phyloP scores from a whole-genome alignment of 345 rosid genomes.

The Linum usitatissimum region DNA sequence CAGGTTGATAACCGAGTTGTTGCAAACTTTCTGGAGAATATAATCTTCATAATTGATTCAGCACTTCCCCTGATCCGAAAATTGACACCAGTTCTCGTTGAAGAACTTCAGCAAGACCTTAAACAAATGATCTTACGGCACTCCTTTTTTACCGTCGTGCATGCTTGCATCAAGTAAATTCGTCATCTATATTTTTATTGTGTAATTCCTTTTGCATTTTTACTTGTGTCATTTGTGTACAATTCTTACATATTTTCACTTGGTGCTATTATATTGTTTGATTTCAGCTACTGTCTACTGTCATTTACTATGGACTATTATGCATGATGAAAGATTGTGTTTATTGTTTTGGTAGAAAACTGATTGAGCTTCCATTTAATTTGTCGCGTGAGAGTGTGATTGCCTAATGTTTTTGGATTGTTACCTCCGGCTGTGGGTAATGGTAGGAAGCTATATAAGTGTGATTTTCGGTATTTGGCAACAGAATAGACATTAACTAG shows the following conservation, averaged over 20 bases:
- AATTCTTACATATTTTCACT: neutral
- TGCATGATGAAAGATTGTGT: neutral
- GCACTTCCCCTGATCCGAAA: constrained; percentile 79
- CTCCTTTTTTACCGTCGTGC: constrained; percentile 94
- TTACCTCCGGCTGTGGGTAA: neutral
- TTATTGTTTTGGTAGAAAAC: neutral
- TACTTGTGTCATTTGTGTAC: neutral
- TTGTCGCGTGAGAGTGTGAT: neutral
- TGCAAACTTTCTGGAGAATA: constrained; percentile 90
- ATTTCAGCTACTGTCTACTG: neutral
- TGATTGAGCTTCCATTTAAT: neutral
- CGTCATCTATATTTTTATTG: constrained; percentile 10
- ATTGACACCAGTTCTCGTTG: constrained; percentile 60
- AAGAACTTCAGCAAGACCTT: constrained; percentile 95
- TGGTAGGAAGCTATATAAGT: neutral
- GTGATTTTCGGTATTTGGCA: neutral
- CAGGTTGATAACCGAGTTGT: constrained; percentile 82
- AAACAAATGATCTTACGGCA: constrained; percentile 91
- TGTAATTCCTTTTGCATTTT: constrained; percentile 2
- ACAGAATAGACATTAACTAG: too few relatives aligned
- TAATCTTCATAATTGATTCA: constrained; percentile 78
- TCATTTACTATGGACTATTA: neutral
- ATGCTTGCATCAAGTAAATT: constrained; percentile 89
- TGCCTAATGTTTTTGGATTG: neutral
- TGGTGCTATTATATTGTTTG: neutral